Conservation (phyloP, 257 asterid species). For the Solanum ahanhuiri region DNA sequence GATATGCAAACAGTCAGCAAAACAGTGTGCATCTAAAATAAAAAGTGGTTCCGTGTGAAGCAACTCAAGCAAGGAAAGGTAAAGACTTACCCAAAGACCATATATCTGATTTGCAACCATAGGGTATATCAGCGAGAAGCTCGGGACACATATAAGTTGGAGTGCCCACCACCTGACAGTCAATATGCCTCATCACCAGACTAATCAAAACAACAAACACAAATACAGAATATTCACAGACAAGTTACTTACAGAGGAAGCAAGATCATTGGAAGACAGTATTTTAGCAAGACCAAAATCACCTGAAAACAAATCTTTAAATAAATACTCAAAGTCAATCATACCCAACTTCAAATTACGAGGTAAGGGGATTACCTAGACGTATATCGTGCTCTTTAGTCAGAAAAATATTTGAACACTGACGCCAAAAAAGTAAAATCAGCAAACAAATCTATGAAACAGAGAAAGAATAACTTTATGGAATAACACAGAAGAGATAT, state of each 20-base stretch:
- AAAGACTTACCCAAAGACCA: constrained; percentile 82
- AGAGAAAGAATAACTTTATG: background rate
- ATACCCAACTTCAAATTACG: background rate
- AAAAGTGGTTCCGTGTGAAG: background rate
- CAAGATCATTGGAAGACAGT: constrained; percentile 80
- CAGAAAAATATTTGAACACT: constrained; percentile 97
- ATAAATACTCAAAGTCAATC: background rate
- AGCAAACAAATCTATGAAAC: background rate
- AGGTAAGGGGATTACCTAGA: constrained; percentile 41
- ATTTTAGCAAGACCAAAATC: constrained; percentile 99
- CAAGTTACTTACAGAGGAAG: constrained; percentile 76
- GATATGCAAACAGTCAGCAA: constrained; percentile 6
- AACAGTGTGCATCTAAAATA: constrained; percentile 1
- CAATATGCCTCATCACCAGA: background rate
- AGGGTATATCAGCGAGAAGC: constrained; percentile 99
- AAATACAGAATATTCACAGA: background rate
- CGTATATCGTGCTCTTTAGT: constrained; percentile 89
- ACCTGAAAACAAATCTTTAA: constrained; percentile 37
- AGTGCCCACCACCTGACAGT: constrained; percentile 86
- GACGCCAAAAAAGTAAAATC: constrained; percentile 22
- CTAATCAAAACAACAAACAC: background rate
- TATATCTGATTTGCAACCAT: constrained; percentile 94
- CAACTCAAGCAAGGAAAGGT: background rate
- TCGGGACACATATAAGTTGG: constrained; percentile 99
- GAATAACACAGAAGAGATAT: background rate